Base-by-base conservation (phyloP, 306 rosid species). In the Lathyrus sativus region DNA sequence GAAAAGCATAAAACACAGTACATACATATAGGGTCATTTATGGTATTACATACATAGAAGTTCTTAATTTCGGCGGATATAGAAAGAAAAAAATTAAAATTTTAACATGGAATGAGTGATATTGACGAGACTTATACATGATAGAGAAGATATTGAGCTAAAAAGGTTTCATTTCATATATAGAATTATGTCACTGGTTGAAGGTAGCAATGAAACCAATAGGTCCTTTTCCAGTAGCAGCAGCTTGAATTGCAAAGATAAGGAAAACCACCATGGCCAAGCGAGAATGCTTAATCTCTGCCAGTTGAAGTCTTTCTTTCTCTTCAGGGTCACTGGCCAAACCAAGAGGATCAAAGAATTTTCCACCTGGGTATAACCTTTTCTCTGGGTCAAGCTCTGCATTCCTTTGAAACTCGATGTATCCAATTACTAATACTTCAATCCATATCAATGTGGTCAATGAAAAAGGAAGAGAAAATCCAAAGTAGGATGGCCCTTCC, bases 201-300 rank as follows among this genome's bases (percentile, higher is more conserved):
- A 90, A 85, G 78, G 96, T 87, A 18, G 89, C 88, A 60, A 85
- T 0, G 54, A 87, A 87, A 70, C 79, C 66, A 65, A 90, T 77
- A 17, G 95, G 96, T 13, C 91, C 96, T 76, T 90, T 87, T 12
- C 96, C 91, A 5, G 90, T 87, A 2, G 73, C 80, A 74, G 90
- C 90, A 65, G 95, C 95, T 84, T 85, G 90, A 63, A 90, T 77
- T 7, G 76, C 91, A 81, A 90, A 90, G 78, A 82, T 65, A 66
- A 90, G 90, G 81, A 90, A 90, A 9, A 69, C 95, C 37, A 90
- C 72, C 96, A 90, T 90, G 11, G 91, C 96, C 4, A 90, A 79
- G 3, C 96, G 82, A 0, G 88, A 67, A 68, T 90, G 96, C 80
- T 90, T 87, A 81, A 90, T 84, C 77, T 90, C 96, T 7, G 96